Conservation (phyloP, 306 rosid species). For the Acacia confusa region DNA sequence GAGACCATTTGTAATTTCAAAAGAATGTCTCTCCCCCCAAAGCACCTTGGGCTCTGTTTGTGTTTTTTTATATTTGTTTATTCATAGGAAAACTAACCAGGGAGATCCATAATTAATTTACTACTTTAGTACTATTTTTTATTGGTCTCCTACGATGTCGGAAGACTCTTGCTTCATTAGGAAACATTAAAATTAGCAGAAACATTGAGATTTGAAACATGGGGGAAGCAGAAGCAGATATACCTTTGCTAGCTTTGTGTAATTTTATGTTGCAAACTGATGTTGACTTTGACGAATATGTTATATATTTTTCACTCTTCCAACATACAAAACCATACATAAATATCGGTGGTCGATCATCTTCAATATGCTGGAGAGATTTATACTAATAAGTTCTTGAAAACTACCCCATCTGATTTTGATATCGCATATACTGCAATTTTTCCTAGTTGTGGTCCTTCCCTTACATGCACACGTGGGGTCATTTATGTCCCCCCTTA, state of each 20-base stretch:
- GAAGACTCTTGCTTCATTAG: background rate
- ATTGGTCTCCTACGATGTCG: background rate
- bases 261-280: constrained; percentile 32
- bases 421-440: constrained; percentile 7
- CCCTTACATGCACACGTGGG: constrained; percentile 40
- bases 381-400: background rate
- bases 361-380: constrained; percentile 14
- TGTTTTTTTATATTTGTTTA: background rate
- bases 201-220: constrained; percentile 21
- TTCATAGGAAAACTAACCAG: constrained; percentile 1
- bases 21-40: constrained; percentile 6
- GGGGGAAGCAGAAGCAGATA: constrained; percentile 12
- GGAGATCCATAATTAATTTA: background rate
- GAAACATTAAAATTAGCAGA: constrained; percentile 6
- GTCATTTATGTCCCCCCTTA: constrained; percentile 34
- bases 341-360: constrained; percentile 27
- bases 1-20: background rate
- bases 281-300: constrained; percentile 32
- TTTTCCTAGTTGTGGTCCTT: constrained; percentile 33
- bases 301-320: background rate
- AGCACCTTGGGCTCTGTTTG: background rate
- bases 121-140: background rate
- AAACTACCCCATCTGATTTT: constrained; percentile 27
- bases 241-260: constrained; percentile 16
- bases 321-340: background rate